Conservation (phyloP, 148 eudicot species). For the Gaultheria prostrata region DNA sequence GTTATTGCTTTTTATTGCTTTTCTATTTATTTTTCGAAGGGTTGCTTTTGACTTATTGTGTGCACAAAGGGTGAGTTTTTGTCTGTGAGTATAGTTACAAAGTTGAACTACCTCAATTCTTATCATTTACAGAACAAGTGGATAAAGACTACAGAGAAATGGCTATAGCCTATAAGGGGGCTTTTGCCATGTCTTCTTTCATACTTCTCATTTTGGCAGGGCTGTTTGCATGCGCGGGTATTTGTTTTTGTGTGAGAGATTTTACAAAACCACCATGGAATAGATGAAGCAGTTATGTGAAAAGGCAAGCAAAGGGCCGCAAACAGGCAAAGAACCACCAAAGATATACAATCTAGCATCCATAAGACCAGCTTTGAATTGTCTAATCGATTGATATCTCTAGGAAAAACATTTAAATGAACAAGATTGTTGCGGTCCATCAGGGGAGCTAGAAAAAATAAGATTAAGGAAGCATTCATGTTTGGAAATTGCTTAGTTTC, state of each 20-base stretch:
- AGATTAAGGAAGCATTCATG: no score
- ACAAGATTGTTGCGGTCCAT: not conserved
- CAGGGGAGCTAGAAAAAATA: no score
- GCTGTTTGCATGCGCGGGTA: no score
- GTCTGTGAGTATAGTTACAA: not conserved
- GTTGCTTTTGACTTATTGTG: no score
- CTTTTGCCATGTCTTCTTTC: not conserved
- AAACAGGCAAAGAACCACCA: not conserved
- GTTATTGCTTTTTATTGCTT: no score
- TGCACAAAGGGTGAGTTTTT: no score
- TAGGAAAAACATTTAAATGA: no score
- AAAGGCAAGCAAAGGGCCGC: not conserved
- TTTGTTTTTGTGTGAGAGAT: not conserved
- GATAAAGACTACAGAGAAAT: not conserved
- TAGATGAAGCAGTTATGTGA: not conserved
- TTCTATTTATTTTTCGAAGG: no score
- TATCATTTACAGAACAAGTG: not conserved
- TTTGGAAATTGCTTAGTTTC: no score
- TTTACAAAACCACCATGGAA: not conserved
- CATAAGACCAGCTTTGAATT: not conserved
- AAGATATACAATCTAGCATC: not conserved
- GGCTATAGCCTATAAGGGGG: not conserved
- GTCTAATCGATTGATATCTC: not conserved
- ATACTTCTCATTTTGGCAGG: no score
- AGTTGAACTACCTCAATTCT: slow-evolving; percentile 1